Evolutionary conservation across 2,329 filamentous ascomycete genomes (phyloP).

Genomic region (Pestalotiopsis sp.): DNA sequence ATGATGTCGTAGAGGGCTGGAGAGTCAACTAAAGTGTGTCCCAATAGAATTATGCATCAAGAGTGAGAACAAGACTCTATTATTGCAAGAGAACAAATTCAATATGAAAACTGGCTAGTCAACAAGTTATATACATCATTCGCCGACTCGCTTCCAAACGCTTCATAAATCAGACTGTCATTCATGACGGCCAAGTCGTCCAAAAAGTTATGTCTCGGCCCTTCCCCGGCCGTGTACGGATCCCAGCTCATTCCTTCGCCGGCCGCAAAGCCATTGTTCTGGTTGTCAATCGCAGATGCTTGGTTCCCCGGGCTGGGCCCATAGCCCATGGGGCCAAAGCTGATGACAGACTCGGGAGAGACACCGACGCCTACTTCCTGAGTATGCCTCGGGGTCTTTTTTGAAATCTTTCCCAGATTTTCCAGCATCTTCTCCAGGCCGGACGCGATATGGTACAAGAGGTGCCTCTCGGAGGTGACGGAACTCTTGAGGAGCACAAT

Average conservation of each 20-base stretch:
- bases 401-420: constrained; percentile 7
- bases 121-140: constrained; percentile 26
- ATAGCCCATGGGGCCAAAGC: constrained; percentile 17
- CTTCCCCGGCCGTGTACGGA: constrained; percentile 12
- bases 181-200: constrained; percentile 26
- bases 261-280: background rate
- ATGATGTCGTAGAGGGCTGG: constrained; percentile 16
- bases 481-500: constrained; percentile 32
- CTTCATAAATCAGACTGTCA: constrained; percentile 29
- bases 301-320: background rate
- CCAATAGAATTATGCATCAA: background rate
- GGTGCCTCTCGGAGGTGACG: constrained; percentile 36
- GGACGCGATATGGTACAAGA: constrained; percentile 38
- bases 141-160: constrained; percentile 28
- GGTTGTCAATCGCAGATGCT: background rate
- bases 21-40: background rate
- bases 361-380: background rate
- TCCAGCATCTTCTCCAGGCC: constrained; percentile 38
- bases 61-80: background rate
- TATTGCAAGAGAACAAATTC: constrained; percentile 27
- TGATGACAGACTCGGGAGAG: constrained; percentile 12
- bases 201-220: constrained; percentile 4
- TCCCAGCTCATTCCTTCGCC: background rate
- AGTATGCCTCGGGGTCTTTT: background rate
- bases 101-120: constrained; percentile 31